These are phyloP conservation scores for Tetrahymena malaccensis DNA, from an alignment of 73 alveolate genomes.

Conservation along the genomic window DNA sequence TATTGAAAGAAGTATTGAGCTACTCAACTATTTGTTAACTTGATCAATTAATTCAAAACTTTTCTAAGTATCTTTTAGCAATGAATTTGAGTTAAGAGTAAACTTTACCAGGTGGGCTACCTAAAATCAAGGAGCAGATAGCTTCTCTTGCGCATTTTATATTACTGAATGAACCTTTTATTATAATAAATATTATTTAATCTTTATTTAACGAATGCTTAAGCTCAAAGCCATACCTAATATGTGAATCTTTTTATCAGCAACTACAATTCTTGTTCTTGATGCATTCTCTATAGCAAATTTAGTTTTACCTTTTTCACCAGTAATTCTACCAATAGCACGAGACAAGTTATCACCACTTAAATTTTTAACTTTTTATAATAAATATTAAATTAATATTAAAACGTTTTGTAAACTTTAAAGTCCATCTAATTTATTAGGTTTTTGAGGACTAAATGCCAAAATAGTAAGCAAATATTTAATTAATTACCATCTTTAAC, in stretches of 20 bases:
- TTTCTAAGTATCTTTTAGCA: constrained; percentile 68
- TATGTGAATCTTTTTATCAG: constrained; percentile 96
- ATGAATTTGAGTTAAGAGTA: constrained; percentile 94
- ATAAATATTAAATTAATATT: neutral
- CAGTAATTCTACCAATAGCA: constrained; percentile 98
- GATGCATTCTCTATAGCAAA: constrained; percentile 99
- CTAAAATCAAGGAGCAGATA: constrained; percentile 93
- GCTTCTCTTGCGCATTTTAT: constrained; percentile 96
- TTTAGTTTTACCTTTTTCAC: constrained; percentile 98
- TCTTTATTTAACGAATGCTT: no score
- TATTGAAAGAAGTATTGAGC: neutral
- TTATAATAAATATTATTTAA: neutral
- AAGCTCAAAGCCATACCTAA: constrained; percentile 53
- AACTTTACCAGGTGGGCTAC: constrained; percentile 99
- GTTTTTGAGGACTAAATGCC: no score
- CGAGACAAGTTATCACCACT: constrained; percentile 98
- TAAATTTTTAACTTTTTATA: constrained; percentile 72
- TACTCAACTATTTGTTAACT: neutral
- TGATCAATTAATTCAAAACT: neutral
- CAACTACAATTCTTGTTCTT: constrained; percentile 94
- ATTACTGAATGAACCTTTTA: constrained; percentile 62
- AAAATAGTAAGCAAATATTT: neutral
- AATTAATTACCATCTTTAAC: constrained; percentile 81
- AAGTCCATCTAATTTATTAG: no score
- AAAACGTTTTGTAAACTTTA: neutral